Base-by-base conservation (phyloP, 495 filamentous ascomycete genomes). In the Halenospora varia region DNA sequence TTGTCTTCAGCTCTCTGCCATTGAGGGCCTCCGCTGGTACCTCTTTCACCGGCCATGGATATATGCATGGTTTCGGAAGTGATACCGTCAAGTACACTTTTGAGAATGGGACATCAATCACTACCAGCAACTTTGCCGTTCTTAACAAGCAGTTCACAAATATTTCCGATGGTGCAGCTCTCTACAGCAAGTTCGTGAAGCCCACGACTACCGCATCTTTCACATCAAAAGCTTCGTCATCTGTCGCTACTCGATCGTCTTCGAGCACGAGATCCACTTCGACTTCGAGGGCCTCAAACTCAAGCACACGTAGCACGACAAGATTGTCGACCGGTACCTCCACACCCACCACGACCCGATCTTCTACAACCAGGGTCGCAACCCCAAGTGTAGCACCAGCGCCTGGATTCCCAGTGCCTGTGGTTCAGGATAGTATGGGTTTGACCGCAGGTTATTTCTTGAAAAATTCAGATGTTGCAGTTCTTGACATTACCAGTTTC, bases 391-490 rank as follows among this genome's bases (percentile, higher is more conserved):
- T n/a, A 9, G 4, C 19, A 46, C 11, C 40, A 55, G n/a, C 4
- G 22, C 39, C 23, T 24, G 56, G 56, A 15, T 58, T 45, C 22
- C 56, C 56, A 2, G 35, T 15, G 2, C 48, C 56, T 2, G 23
- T 58, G 13, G 48, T 52, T 10, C 6, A 22, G 1, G 19, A 51
- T 18, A 8, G 13, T 22, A 22, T 10, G 2, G 48, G 48, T 19
- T 25, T 22, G 8, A 52, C 48, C 11, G 17, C 29, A 18, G 56
- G 48, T 8, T 58, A 58, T 20, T 51, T 58, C 39, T 29, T 58
- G 18, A 26, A 20, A 2, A 47, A 58, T 23, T 52, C 35, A 2
- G 40, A n/a, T n/a, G 25, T 52, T 17, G 56, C 48, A 19, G 56
- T 58, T 20, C 40, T 58, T 44, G 29, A 23, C 48, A 29, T 58